Conservation (phyloP, 768 basidiomycete genomes). For the Auricularia sp. region DNA sequence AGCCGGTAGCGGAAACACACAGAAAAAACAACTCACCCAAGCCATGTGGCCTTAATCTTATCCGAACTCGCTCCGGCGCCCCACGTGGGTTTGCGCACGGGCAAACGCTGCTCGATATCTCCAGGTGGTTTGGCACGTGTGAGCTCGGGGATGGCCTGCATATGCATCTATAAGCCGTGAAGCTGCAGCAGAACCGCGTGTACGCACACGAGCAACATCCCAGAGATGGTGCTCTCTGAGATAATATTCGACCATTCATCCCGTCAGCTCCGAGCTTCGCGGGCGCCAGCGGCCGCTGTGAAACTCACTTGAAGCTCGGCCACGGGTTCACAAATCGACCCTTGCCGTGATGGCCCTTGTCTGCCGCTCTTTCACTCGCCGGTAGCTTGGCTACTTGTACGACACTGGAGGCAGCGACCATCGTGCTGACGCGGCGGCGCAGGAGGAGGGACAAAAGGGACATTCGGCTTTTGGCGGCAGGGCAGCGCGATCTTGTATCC, state of each 20-base stretch:
- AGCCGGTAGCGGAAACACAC: no score
- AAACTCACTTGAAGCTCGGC: background rate
- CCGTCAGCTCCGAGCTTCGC: background rate
- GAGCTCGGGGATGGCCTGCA: background rate
- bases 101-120: conserved; percentile 4
- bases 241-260: background rate
- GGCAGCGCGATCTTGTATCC: no score
- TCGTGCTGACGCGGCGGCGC: background rate
- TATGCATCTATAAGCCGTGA: no score
- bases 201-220: background rate
- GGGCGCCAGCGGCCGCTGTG: no score
- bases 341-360: background rate
- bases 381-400: background rate
- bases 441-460: background rate
- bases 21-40: conserved; percentile 20
- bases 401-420: background rate
- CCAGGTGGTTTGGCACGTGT: background rate
- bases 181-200: background rate
- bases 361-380: background rate
- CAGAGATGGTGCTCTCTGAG: background rate
- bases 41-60: conserved; percentile 40
- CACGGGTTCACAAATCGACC: background rate
- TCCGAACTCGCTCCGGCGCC: conserved; percentile 8
- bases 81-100: conserved; percentile 17
- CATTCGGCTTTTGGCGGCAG: background rate